A percentile compares a stretch with the other conserved stretches of the same genome.
Evolutionary conservation across 176 grass and related monocot genomes (phyloP).

Genomic region (Aegilops umbellulata): DNA sequence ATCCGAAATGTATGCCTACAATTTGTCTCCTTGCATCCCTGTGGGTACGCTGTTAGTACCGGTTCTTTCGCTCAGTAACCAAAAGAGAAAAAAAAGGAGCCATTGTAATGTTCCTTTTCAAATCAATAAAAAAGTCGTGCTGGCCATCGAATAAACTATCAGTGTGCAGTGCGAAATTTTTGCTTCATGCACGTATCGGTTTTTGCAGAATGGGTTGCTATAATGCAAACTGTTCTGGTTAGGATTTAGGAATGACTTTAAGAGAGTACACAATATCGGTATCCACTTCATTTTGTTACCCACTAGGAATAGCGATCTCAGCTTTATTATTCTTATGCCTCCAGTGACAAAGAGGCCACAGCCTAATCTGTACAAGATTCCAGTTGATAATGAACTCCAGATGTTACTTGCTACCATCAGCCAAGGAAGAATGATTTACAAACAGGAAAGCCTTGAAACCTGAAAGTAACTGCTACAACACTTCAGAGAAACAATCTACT

Average conservation of each 20-base stretch:
- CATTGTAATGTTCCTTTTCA: neutral
- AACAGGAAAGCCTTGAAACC: neutral
- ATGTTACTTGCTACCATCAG: neutral
- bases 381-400: neutral
- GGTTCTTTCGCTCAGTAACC: too few species aligned
- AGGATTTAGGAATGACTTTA: neutral
- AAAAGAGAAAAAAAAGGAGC: neutral
- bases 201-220: slow-evolving; percentile 9
- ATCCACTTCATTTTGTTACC: neutral
- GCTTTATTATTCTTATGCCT: slow-evolving; percentile 3
- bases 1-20: neutral
- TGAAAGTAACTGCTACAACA: slow-evolving; percentile 3
- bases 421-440: slow-evolving; percentile 27
- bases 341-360: neutral
- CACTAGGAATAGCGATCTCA: neutral
- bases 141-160: neutral
- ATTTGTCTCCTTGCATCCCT: neutral
- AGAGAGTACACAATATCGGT: neutral
- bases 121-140: neutral
- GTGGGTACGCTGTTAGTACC: neutral
- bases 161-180: neutral
- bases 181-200: neutral
- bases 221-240: neutral
- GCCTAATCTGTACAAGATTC: neutral
- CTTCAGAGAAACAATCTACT: neutral